These are phyloP conservation scores for Sisymbrium altissimum DNA, from an alignment of 345 rosid species.

Conservation along the genomic window DNA sequence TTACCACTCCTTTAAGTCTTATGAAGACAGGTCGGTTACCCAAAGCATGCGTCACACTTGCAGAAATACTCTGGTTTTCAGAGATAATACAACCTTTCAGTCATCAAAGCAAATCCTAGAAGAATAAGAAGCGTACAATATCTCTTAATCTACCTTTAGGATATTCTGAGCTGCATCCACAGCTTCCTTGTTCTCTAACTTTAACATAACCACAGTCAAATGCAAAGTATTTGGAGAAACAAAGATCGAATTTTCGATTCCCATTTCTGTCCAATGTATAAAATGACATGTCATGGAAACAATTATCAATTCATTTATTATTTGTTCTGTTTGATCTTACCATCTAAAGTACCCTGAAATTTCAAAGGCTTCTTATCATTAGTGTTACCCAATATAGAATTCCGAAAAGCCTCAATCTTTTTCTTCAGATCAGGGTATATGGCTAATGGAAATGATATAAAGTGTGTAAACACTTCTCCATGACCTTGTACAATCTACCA, in stretches of 20 bases:
- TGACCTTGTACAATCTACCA: conserved; percentile 50
- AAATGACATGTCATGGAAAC: not conserved
- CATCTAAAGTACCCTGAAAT: conserved; percentile 34
- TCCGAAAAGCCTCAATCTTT: conserved; percentile 59
- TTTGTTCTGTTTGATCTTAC: conserved; percentile 31
- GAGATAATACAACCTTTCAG: conserved; percentile 9
- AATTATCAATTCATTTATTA: not conserved
- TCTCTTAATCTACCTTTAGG: conserved; percentile 50
- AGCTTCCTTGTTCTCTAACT: conserved; percentile 72
- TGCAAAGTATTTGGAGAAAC: conserved; percentile 70
- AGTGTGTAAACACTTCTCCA: conserved; percentile 63
- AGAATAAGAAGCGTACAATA: conserved; percentile 6
- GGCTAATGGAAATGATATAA: conserved; percentile 81
- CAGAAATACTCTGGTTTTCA: conserved; percentile 47
- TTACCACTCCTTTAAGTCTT: conserved; percentile 81
- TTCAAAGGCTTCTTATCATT: not conserved
- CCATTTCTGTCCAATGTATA: conserved; percentile 44
- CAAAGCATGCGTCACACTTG: conserved; percentile 66
- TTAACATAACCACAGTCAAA: conserved; percentile 87
- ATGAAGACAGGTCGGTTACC: conserved; percentile 61
- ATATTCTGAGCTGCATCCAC: conserved; percentile 59
- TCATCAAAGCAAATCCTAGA: conserved; percentile 14
- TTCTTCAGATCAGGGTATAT: conserved; percentile 63
- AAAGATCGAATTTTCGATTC: conserved; percentile 76
- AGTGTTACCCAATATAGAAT: conserved; percentile 42